These are phyloP conservation scores for Triticum dicoccoides DNA, from an alignment of 176 grass and related monocot species.

Conservation along the genomic window DNA sequence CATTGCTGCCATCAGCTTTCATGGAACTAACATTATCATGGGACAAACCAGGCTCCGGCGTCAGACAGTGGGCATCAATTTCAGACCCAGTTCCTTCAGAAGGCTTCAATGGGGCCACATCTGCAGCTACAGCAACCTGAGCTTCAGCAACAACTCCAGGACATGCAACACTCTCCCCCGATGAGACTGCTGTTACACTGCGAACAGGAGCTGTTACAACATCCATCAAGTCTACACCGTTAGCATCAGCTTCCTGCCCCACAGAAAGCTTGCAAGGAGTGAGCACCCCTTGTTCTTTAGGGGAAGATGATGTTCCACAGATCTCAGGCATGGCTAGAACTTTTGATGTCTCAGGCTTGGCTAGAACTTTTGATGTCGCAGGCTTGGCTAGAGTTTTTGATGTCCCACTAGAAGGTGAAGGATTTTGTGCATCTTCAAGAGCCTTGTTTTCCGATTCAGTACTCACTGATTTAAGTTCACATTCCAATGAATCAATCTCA, in stretches of 20 bases:
- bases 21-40: constrained; percentile 34
- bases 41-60: constrained; percentile 17
- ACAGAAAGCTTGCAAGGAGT: constrained; percentile 12
- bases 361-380: background rate
- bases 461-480: constrained; percentile 56
- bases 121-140: constrained; percentile 7
- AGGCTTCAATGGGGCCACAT: constrained; percentile 16
- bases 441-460: constrained; percentile 17
- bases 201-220: background rate
- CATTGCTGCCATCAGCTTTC: constrained; percentile 9
- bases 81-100: constrained; percentile 12
- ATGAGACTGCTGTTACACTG: constrained; percentile 32
- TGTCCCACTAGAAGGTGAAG: constrained; percentile 37
- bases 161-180: constrained; percentile 36
- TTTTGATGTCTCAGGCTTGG: no score
- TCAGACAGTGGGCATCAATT: constrained; percentile 20
- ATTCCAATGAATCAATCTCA: constrained; percentile 88
- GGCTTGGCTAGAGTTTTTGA: constrained; percentile 29
- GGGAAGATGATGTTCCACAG: constrained; percentile 1
- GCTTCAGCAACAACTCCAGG: constrained; percentile 14
- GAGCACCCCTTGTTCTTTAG: constrained; percentile 33
- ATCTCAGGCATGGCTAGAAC: background rate
- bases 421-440: constrained; percentile 25
- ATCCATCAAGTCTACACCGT: constrained; percentile 27
- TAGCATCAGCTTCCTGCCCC: constrained; percentile 9